Evolutionary conservation across 1,284 basidiomycete species (phyloP).

Genomic region (Moesziomyces parantarcticus): DNA sequence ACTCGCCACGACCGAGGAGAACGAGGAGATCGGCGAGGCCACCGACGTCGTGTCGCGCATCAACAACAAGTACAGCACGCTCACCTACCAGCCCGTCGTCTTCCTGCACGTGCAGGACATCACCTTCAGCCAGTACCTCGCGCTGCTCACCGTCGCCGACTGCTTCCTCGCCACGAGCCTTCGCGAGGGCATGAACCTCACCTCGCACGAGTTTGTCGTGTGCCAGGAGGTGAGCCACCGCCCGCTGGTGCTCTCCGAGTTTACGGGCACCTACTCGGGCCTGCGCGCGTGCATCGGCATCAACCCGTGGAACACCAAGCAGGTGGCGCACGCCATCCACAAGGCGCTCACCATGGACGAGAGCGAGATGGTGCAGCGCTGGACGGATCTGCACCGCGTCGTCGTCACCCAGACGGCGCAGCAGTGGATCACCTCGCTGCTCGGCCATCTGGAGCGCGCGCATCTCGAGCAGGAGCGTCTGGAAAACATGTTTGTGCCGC

Average conservation of each 20-base stretch:
- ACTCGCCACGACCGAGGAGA: slow-evolving; percentile 81
- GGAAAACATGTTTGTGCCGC: slow-evolving; percentile 62
- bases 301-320: slow-evolving; percentile 73
- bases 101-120: slow-evolving; percentile 87
- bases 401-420: slow-evolving; percentile 89
- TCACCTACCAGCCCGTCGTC: slow-evolving; percentile 87
- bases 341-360: slow-evolving; percentile 80
- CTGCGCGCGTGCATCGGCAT: slow-evolving; percentile 85
- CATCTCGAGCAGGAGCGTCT: slow-evolving; percentile 61
- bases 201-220: slow-evolving; percentile 85
- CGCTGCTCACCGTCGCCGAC: slow-evolving; percentile 82
- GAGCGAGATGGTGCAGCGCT: slow-evolving; percentile 78
- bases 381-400: slow-evolving; percentile 86
- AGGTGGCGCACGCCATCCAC: slow-evolving; percentile 77
- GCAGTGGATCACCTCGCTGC: slow-evolving; percentile 82
- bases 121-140: slow-evolving; percentile 86
- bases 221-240: slow-evolving; percentile 72
- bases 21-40: slow-evolving; percentile 79
- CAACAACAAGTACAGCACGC: slow-evolving; percentile 82
- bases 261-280: slow-evolving; percentile 86
- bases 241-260: slow-evolving; percentile 79
- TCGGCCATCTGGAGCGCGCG: slow-evolving; percentile 69
- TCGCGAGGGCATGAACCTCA: slow-evolving; percentile 86
- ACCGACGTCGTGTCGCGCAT: slow-evolving; percentile 82
- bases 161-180: slow-evolving; percentile 86